Base-by-base conservation (phyloP, 345 rosid genomes). In the Tarenaya hassleriana region DNA sequence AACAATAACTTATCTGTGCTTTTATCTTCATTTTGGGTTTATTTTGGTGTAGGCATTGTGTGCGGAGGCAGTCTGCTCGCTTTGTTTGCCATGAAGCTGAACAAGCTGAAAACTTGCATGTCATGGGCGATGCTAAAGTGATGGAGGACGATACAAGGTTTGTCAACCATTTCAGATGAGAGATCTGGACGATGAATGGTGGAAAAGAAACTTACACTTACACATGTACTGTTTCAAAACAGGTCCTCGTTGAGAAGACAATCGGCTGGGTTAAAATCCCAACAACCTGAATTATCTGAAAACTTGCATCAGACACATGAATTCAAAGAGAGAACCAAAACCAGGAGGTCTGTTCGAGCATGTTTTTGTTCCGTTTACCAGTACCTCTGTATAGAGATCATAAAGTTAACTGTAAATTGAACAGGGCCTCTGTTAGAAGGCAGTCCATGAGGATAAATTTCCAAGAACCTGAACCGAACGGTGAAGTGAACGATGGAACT, bases 71-170 rank as follows among this genome's bases (percentile, higher is more conserved):
- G 41, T 66, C 69, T 41, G 31, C 71, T 24, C 59, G 70, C 55
- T 72, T 73, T 34, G 54, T 17, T 44, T 40, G 49, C 52, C 67
- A 32, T 41, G 61, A 46, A 62, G 34, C 52, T 50, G 55, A 55
- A 47, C 24, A n/a, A 61, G 42, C 21, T 1, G 50, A 62, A 32
- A 64, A 48, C 20, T 31, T 47, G 31, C 27, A 27, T 29, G 61
- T 37, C 50, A 49, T 41, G 7, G 56, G 37, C 58, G 63, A 41
- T 58, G 16, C 60, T 42, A 63, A 59, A 65, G 75, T 63, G 60
- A 59, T 52, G 29, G 53, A 52, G 45, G 74, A 66, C 9, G 53
- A 39, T 14, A 62, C 56, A 48, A 73, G 90, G 90, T 83, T 48
- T 49, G 59, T 52, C 43, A 38, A 38, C 43, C 33, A 40, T 38